Evolutionary conservation across 768 basidiomycete species (phyloP).

Genomic region (Phallus indusiatus): DNA sequence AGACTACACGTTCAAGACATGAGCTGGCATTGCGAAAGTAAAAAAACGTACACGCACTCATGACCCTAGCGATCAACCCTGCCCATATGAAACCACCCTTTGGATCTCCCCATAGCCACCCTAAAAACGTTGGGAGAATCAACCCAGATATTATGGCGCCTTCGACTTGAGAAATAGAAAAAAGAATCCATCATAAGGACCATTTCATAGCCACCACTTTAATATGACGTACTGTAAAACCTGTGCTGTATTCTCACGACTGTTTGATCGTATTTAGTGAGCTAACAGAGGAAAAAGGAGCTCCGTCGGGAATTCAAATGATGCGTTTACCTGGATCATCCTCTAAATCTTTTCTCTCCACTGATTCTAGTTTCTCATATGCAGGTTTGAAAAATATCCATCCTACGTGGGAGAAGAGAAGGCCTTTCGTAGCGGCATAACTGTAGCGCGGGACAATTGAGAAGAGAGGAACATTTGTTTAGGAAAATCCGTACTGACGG

Average conservation of each 20-base stretch:
- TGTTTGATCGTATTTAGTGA: constrained; percentile 14
- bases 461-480: background rate
- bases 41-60: constrained; percentile 34
- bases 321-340: constrained; percentile 47
- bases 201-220: background rate
- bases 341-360: constrained; percentile 62
- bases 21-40: background rate
- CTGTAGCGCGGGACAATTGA: constrained; percentile 21
- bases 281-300: background rate
- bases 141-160: constrained; percentile 54
- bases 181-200: background rate
- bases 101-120: constrained; percentile 49
- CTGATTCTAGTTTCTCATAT: constrained; percentile 50
- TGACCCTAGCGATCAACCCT: constrained; percentile 51
- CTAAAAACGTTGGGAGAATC: constrained; percentile 45
- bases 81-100: constrained; percentile 66
- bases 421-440: constrained; percentile 64
- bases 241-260: constrained; percentile 66
- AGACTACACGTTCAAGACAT: constrained; percentile 29
- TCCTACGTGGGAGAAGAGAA: constrained; percentile 73
- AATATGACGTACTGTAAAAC: constrained; percentile 40
- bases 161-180: constrained; percentile 34
- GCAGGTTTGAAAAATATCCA: constrained; percentile 78
- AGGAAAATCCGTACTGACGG: constrained; percentile 33
- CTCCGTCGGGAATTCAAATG: background rate